Base-by-base conservation (phyloP, 2,329 filamentous ascomycete genomes). In the Pezicula rhizophila region DNA sequence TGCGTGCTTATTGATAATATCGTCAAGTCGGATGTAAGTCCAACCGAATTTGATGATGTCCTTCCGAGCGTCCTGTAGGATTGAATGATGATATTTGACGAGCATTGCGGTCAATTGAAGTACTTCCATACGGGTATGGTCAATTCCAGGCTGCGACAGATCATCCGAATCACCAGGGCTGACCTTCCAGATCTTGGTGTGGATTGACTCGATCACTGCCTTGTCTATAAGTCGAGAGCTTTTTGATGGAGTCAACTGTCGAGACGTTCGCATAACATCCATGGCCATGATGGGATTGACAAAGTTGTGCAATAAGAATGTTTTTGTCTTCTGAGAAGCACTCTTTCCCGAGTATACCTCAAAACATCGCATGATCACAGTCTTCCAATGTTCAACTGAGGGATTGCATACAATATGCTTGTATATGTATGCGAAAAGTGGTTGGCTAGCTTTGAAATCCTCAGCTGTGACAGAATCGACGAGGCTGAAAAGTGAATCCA, bases 21-120 rank as follows among this genome's bases (percentile, higher is more conserved):
- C 93, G 63, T 99, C 95, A n/a, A 99, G 79, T 20, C 89, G 83
- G 60, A 99, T 99, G 64, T 96, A 97, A 15, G 91, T 96, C 93
- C 93, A 99, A 3, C 90, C 91, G 68, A 97, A 99, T 69, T 96
- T 97, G 63, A 99, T 99, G 53, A 99, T 92, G 56, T 99, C 93
- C 68, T 99, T 99, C 34, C 95, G 84, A 2, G 89, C 85, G 61
- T 97, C 93, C 57, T 95, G 87, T 1, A 99, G 79, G 47, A 90
- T 87, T 28, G 81, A 80, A 61, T 92, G 84, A 61, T 99, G 89
- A 61, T 97, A 95, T 64, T 99, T 99, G 68, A 99, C 85, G 35
- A 99, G 75, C 73, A 99, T 83, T 0, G 93, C 91, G 5, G 93
- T 96, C 40, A 97, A 79, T 65, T 99, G 95, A 41, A 99, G 78